Base-by-base conservation (phyloP, 345 rosid genomes). In the Murraya paniculata region DNA sequence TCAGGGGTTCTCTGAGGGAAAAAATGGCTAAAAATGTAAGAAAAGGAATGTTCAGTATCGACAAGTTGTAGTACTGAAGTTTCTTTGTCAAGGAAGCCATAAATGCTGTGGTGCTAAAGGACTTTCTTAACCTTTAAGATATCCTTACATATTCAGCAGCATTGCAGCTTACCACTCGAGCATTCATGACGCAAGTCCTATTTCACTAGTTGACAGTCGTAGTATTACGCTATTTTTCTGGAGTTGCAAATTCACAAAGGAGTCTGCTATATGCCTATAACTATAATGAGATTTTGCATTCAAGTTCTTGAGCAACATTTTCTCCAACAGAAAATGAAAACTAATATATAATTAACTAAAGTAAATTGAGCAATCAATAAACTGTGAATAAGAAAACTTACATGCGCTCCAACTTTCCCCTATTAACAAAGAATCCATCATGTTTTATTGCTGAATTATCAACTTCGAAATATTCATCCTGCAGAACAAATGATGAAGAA, bases 391-490 rank as follows among this genome's bases (percentile, higher is more conserved):
- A 76, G 36, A 75, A 78, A 81, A 82, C 98, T 90, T 86, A 95
- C 99, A 87, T 75, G 81, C 91, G 87, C 82, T 95, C 99, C 84
- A 95, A 81, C 75, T 82, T 91, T 83, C 99, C 99, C 82, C 94
- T 92, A 69, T 91, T 95, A 81, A 95, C 89, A 90, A 92, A 93
- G 87, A 92, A 95, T 66, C 99, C 98, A 80, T 88, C 92, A 73
- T 95, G 95, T 82, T 93, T 93, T 79, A 92, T 83, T 69, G 90
- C 90, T 65, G 99, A 88, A 89, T 92, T 88, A 87, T 95, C 99
- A 82, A 95, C 98, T 85, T 93, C 94, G 83, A 95, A 95, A 87
- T 95, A 95, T 81, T 93, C 98, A 89, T 95, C 99, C 99, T 95
- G 92, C 88, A 86, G 22, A 62, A 61, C 28, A 71, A 66, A 31